A percentile compares a stretch with the other conserved stretches of the same genome.
Conservation (phyloP, 148 eudicot species). For the Rhododendron henanense region DNA sequence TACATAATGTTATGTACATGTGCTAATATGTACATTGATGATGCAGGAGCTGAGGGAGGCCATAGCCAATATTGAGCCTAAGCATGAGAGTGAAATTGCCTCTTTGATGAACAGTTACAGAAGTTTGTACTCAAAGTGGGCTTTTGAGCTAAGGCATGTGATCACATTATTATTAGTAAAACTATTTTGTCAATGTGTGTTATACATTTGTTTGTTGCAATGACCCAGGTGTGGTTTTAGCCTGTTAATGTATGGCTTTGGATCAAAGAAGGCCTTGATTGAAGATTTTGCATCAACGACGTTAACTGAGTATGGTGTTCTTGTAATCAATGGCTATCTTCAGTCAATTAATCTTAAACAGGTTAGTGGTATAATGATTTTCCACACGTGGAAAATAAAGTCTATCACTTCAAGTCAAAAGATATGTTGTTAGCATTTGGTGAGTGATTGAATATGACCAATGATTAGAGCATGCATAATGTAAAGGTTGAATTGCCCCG, state of each 20-base stretch:
- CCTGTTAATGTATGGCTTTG: slow-evolving; percentile 95
- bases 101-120: slow-evolving; percentile 52
- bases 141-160: slow-evolving; percentile 56
- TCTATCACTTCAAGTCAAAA: neutral
- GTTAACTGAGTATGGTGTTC: slow-evolving; percentile 59
- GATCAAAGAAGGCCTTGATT: slow-evolving; percentile 81
- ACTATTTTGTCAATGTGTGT: neutral
- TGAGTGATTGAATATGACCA: neutral
- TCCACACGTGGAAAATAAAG: neutral
- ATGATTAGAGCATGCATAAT: neutral
- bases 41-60: slow-evolving; percentile 77
- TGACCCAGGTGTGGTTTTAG: slow-evolving; percentile 74
- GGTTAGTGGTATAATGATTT: slow-evolving; percentile 28
- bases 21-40: neutral
- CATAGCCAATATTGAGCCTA: slow-evolving; percentile 53
- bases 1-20: neutral
- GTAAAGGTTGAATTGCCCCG: neutral
- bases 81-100: slow-evolving; percentile 72
- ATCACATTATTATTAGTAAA: neutral
- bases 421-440: neutral
- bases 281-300: slow-evolving; percentile 91
- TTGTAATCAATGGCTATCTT: slow-evolving; percentile 88
- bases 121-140: slow-evolving; percentile 62
- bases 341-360: slow-evolving; percentile 90
- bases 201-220: slow-evolving; percentile 9